Evolutionary conservation across 768 basidiomycete genomes (phyloP).

Genomic region (Mycena venus): DNA sequence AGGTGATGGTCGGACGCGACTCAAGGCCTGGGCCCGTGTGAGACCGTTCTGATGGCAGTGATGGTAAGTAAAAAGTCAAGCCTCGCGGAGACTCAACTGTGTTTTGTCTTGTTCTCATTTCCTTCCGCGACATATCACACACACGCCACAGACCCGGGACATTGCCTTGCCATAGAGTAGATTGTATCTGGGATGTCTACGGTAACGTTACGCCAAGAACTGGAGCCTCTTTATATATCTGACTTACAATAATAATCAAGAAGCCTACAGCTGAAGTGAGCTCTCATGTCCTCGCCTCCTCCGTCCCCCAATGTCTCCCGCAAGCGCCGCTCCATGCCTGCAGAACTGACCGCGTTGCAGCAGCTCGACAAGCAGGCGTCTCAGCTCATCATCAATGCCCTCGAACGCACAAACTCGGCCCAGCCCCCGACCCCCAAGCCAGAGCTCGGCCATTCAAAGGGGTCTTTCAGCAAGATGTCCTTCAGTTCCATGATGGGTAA

Average conservation of each 20-base stretch:
- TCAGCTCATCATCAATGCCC: conserved; percentile 61
- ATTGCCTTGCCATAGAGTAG: too few relatives aligned
- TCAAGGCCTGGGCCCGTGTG: too few relatives aligned
- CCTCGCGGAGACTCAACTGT: too few relatives aligned
- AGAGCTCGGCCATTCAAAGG: conserved; percentile 48
- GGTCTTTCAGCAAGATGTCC: conserved; percentile 70
- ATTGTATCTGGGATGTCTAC: conserved; percentile 14
- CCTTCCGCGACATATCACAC: too few relatives aligned
- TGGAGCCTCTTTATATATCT: conserved; percentile 10
- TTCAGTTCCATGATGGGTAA: conserved; percentile 81
- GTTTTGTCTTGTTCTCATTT: too few relatives aligned
- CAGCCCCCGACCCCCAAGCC: conserved; percentile 50
- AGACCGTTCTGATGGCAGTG: too few relatives aligned
- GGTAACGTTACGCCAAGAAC: conserved; percentile 23
- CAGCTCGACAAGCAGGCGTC: conserved; percentile 62
- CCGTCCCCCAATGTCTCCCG: conserved; percentile 15
- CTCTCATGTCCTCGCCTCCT: conserved; percentile 25
- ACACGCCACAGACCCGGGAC: too few relatives aligned
- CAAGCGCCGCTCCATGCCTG: conserved; percentile 14
- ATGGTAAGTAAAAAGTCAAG: too few relatives aligned
- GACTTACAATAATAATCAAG: conserved; percentile 15
- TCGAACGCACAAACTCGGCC: conserved; percentile 60
- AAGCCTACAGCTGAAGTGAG: conserved; percentile 30
- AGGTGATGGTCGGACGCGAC: too few relatives aligned
- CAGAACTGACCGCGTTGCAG: conserved; percentile 40